Percentiles rank a stretch among this genome's conserved stretches.
Evolutionary conservation across 2,329 filamentous ascomycete species (phyloP).

Genomic region (Trichoderma gracile): DNA sequence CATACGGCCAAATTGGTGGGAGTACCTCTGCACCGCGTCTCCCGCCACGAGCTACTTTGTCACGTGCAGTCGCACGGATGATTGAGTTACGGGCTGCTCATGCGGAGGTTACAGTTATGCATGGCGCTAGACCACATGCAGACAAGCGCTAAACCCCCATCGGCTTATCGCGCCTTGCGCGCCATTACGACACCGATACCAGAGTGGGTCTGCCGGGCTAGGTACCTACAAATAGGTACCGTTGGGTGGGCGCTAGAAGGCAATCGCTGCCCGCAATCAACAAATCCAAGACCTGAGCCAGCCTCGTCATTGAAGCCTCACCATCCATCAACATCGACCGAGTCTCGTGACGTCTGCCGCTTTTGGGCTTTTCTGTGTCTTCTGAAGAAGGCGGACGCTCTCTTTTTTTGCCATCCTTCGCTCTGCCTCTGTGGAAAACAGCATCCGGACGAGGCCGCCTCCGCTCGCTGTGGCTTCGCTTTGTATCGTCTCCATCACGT

Average conservation of each 20-base stretch:
- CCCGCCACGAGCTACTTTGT: background rate
- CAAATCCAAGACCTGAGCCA: conserved; percentile 13
- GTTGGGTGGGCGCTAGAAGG: conserved; percentile 9
- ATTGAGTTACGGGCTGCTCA: background rate
- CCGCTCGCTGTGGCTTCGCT: conserved; percentile 29
- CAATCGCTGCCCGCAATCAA: conserved; percentile 22
- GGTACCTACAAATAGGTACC: conserved; percentile 16
- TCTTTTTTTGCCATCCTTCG: background rate
- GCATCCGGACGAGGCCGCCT: background rate
- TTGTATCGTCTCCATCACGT: conserved; percentile 35
- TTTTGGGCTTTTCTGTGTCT: background rate
- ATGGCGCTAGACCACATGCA: conserved; percentile 30
- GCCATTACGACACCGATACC: conserved; percentile 36
- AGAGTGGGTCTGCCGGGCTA: background rate
- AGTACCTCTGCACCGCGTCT: background rate
- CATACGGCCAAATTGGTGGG: background rate
- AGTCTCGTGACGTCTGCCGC: conserved; percentile 23
- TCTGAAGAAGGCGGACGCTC: background rate
- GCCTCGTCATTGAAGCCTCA: conserved; percentile 23
- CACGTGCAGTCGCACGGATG: conserved; percentile 16
- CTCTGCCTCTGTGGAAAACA: background rate
- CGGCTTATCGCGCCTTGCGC: conserved; percentile 34
- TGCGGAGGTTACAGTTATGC: conserved; percentile 32
- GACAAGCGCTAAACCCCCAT: conserved; percentile 31
- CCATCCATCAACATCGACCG: background rate